These are phyloP conservation scores for Fonsecaea multimorphosa DNA, from an alignment of 2,329 filamentous ascomycete genomes.

Conservation along the genomic window DNA sequence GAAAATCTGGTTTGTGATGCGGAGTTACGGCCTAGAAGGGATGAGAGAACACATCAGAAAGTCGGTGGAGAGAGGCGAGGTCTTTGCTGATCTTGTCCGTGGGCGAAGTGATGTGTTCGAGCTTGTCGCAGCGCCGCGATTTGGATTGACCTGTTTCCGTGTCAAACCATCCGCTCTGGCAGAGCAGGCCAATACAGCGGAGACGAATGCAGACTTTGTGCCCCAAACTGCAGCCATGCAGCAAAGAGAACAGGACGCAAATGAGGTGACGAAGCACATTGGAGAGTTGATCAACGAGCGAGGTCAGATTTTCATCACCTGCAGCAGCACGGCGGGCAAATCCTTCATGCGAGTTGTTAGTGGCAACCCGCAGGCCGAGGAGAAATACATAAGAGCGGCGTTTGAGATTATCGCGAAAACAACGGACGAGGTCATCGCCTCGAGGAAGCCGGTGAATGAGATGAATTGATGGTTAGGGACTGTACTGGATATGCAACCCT, in stretches of 20 bases:
- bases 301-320: slow-evolving; percentile 83
- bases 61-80: slow-evolving; percentile 71
- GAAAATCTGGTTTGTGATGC: slow-evolving; percentile 94
- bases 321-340: slow-evolving; percentile 71
- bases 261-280: slow-evolving; percentile 73
- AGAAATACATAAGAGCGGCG: slow-evolving; percentile 72
- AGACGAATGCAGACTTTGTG: slow-evolving; percentile 44
- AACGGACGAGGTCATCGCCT: slow-evolving; percentile 61
- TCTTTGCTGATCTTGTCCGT: slow-evolving; percentile 68
- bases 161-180: slow-evolving; percentile 55
- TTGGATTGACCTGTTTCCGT: slow-evolving; percentile 79
- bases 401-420: slow-evolving; percentile 74
- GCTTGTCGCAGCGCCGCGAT: slow-evolving; percentile 74
- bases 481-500: not conserved
- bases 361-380: slow-evolving; percentile 71
- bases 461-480: not conserved
- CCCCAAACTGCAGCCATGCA: slow-evolving; percentile 44
- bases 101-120: slow-evolving; percentile 72
- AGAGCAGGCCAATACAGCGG: slow-evolving; percentile 7
- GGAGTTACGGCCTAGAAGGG: slow-evolving; percentile 79
- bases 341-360: slow-evolving; percentile 85
- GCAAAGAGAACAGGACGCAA: slow-evolving; percentile 61
- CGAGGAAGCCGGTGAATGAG: slow-evolving; percentile 5
- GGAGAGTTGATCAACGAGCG: slow-evolving; percentile 75
- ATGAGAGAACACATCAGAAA: slow-evolving; percentile 74